Evolutionary conservation across 2,329 filamentous ascomycete species (phyloP).

Genomic region (Meredithiella fracta): DNA sequence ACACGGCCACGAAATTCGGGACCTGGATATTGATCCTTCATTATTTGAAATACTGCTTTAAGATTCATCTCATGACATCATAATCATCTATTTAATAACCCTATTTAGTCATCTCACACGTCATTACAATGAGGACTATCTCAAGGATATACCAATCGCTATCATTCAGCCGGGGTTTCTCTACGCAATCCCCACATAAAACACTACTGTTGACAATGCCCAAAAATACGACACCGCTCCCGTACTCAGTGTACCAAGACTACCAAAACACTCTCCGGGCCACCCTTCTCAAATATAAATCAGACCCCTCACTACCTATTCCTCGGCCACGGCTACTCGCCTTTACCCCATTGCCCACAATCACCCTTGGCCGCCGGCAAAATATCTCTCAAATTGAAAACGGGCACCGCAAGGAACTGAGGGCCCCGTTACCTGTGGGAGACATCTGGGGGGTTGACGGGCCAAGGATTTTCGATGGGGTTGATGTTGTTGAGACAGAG

Average conservation of each 20-base stretch:
- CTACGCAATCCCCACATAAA: neutral
- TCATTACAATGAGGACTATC: too few species aligned
- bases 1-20: neutral
- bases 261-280: constrained; percentile 21
- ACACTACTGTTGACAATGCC: neutral
- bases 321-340: constrained; percentile 58
- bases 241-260: too few species aligned
- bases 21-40: neutral
- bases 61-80: neutral
- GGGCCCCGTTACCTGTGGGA: too few species aligned
- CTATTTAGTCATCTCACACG: too few species aligned
- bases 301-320: constrained; percentile 11
- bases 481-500: constrained; percentile 46
- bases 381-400: constrained; percentile 13
- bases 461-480: neutral
- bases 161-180: too few species aligned
- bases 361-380: constrained; percentile 80
- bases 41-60: neutral
- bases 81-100: too few species aligned
- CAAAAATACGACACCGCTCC: neutral
- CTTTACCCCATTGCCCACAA: constrained; percentile 68
- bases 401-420: neutral
- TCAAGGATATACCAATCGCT: too few species aligned
- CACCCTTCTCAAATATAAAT: constrained; percentile 23
- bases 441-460: neutral